Percentiles rank a stretch among this genome's conserved stretches.
phyloP scores from a whole-genome alignment of 768 basidiomycete genomes.

The Asterophora lycoperdoides region DNA sequence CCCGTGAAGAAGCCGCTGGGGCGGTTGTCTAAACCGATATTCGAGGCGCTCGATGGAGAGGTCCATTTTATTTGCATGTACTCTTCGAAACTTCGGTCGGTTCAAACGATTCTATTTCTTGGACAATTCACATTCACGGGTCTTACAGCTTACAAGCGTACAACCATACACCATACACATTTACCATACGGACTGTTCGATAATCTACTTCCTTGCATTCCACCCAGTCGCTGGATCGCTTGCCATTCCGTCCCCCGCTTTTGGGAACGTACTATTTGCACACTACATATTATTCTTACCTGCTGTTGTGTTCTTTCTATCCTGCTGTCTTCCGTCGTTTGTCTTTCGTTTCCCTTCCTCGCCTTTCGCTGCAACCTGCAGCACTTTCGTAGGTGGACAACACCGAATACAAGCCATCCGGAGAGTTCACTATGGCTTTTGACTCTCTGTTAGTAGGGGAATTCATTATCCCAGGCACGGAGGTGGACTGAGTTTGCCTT shows the following conservation, averaged over 20 bases:
- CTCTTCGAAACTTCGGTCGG: background rate
- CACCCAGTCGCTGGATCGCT: background rate
- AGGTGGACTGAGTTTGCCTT: no score
- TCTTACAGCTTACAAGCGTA: no score
- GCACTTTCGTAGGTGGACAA: background rate
- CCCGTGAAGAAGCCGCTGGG: slow-evolving; percentile 22
- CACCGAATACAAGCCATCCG: background rate
- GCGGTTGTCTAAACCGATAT: no score
- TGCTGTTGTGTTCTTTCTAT: background rate
- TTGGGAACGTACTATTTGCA: slow-evolving; percentile 7
- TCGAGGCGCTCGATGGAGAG: slow-evolving; percentile 20
- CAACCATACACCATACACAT: background rate
- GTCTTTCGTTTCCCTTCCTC: background rate
- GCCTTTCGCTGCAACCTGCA: background rate
- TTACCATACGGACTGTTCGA: slow-evolving; percentile 2
- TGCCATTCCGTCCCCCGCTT: slow-evolving; percentile 1
- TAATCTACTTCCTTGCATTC: slow-evolving; percentile 3
- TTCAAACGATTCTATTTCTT: slow-evolving; percentile 7
- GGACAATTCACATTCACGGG: slow-evolving; percentile 4
- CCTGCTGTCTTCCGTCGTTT: background rate
- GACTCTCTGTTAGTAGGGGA: no score
- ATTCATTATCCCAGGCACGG: no score
- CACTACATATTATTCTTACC: slow-evolving; percentile 2
- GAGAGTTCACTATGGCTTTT: no score
- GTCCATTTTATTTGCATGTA: slow-evolving; percentile 7